Evolutionary conservation across 441 rosid species (phyloP), one percentile per base, ranked within the genome.

Genomic region (Dalechampia spathulata): DNA sequence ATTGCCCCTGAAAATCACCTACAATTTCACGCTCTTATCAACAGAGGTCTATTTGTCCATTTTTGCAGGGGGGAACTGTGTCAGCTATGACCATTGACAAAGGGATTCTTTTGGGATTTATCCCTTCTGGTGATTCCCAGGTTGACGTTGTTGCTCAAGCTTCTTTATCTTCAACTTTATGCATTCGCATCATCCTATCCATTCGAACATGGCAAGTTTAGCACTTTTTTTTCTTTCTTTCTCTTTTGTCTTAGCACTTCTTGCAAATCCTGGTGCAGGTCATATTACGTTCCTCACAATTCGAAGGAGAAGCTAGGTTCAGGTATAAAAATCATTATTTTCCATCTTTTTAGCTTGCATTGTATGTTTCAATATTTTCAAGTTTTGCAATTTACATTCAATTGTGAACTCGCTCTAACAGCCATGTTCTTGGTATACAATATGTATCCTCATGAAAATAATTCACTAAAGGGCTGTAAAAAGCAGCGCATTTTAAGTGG

Each of bases 81-180:
- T 79, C 97, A 15, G 90, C 99, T 50, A 87, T 92, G 99, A 83
- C 99, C 25, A 85, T 89, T 58, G 75, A 87, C 54, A 78, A 72
- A 72, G 99, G 99, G 57, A 72, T 92, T 49, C 81, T 92, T 67
- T 83, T 89, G 50, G 99, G 90, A 0, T 92, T 89, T 69, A 71
- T 89, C 70, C 88, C 94, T 62, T 86, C 99, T 0, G 84, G 75
- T 20, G 64, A 72, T 72, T 12, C 68, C 53, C 62, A 80, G 97
- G 99, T 92, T 3, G 8, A 30, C 34, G 8, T 30, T 3, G 8
- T 30, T 30, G 5, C 8, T 30, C 34, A 3, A 30, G 4, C 34
- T 30, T 30, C 34, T 3, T 30, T 8, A 30, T 30, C 34, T 30
- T n/a, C n/a, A n/a, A n/a, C 34, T 30, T 30, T 30, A 36, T 11